Conservation (phyloP, 2,329 filamentous ascomycete species). For the Penicillium aurantiogriseum region DNA sequence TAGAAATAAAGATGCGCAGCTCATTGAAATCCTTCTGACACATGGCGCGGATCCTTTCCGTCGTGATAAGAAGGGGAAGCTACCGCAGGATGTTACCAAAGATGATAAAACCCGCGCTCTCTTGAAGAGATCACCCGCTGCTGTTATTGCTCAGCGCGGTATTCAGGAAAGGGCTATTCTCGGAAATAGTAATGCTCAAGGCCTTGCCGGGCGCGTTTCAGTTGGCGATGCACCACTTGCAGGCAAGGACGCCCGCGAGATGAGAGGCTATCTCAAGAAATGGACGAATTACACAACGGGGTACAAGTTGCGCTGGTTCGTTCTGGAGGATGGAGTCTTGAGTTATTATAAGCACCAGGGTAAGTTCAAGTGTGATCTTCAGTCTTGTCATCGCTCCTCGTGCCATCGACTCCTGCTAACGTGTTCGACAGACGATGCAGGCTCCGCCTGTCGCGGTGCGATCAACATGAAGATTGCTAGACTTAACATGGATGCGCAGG, state of each 20-base stretch:
- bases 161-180: slow-evolving; percentile 97
- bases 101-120: slow-evolving; percentile 87
- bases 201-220: slow-evolving; percentile 51
- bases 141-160: slow-evolving; percentile 86
- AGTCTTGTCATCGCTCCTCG: slow-evolving; percentile 16
- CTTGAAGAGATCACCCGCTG: slow-evolving; percentile 89
- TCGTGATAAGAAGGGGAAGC: slow-evolving; percentile 88
- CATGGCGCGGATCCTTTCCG: slow-evolving; percentile 96
- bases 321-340: slow-evolving; percentile 91
- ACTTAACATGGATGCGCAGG: slow-evolving; percentile 92
- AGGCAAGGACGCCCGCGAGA: slow-evolving; percentile 85
- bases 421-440: slow-evolving; percentile 68
- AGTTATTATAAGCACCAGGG: slow-evolving; percentile 98
- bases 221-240: slow-evolving; percentile 57
- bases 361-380: slow-evolving; percentile 26
- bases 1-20: slow-evolving; percentile 76
- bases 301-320: slow-evolving; percentile 96
- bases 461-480: slow-evolving; percentile 98
- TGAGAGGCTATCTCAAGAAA: slow-evolving; percentile 98
- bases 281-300: slow-evolving; percentile 99
- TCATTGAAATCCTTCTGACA: slow-evolving; percentile 86
- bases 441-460: slow-evolving; percentile 90
- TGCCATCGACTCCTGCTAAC: slow-evolving; percentile 2
- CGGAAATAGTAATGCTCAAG: slow-evolving; percentile 64
- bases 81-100: slow-evolving; percentile 94